A percentile compares a stretch with the other conserved stretches of the same genome.
Evolutionary conservation across 2,329 filamentous ascomycete genomes (phyloP).

Genomic region (Colletotrichum musae): DNA sequence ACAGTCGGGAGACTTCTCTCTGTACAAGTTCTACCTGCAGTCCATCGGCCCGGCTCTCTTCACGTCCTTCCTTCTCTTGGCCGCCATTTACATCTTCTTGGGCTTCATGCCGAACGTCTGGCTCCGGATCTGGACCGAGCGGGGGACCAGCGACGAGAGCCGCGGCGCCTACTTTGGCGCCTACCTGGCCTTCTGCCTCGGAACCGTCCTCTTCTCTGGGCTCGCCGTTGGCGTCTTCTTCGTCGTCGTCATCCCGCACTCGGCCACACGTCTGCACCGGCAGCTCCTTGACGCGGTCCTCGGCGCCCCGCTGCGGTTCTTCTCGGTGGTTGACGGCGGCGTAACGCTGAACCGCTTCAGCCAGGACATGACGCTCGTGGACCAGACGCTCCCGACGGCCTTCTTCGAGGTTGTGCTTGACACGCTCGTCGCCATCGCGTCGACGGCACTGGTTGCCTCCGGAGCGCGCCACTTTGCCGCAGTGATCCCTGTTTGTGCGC

Average conservation of each 20-base stretch:
- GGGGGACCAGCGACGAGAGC: conserved; percentile 8
- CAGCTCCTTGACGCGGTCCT: conserved; percentile 20
- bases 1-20: conserved; percentile 28
- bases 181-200: conserved; percentile 15
- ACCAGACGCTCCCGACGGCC: conserved; percentile 43
- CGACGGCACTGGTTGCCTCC: conserved; percentile 38
- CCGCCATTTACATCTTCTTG: conserved; percentile 16
- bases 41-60: conserved; percentile 15
- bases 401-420: conserved; percentile 47
- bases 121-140: conserved; percentile 35
- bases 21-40: conserved; percentile 23
- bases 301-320: conserved; percentile 41
- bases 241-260: conserved; percentile 26
- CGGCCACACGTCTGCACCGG: conserved; percentile 15
- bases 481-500: conserved; percentile 45
- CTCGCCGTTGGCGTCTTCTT: conserved; percentile 25
- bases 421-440: conserved; percentile 14
- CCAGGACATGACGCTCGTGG: conserved; percentile 46
- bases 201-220: conserved; percentile 6
- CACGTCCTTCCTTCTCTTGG: conserved; percentile 36
- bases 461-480: conserved; percentile 49
- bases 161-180: conserved; percentile 23
- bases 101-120: conserved; percentile 33
- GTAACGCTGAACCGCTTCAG: conserved; percentile 46
- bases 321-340: conserved; percentile 44